Percentiles rank a stretch among this genome's conserved stretches.
These are phyloP conservation scores for Lachancea sp. DNA, from an alignment of 805 yeast species.

Conservation along the genomic window DNA sequence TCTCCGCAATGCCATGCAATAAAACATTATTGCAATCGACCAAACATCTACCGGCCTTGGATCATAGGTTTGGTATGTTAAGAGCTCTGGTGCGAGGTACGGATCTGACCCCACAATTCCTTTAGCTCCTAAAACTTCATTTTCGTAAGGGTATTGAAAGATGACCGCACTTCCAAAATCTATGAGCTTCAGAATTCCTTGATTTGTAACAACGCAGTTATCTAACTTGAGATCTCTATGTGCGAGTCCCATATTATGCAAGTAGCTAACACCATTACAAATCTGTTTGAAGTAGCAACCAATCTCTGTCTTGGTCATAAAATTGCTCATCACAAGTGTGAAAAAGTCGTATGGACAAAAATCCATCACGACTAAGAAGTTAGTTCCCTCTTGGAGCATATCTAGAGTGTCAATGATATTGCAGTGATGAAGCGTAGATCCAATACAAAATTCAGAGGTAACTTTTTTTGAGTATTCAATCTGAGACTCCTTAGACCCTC, in stretches of 20 bases:
- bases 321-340: conserved; percentile 84
- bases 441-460: conserved; percentile 74
- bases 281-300: conserved; percentile 82
- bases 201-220: conserved; percentile 74
- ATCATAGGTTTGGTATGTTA: conserved; percentile 53
- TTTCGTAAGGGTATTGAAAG: conserved; percentile 59
- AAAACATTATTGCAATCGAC: conserved; percentile 88
- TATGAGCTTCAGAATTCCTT: conserved; percentile 77
- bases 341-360: conserved; percentile 89
- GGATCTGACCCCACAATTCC: conserved; percentile 97
- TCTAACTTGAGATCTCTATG: conserved; percentile 91
- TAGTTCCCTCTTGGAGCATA: conserved; percentile 59
- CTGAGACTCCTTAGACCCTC: conserved; percentile 45
- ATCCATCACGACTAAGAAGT: conserved; percentile 80
- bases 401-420: conserved; percentile 80
- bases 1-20: conserved; percentile 79
- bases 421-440: conserved; percentile 69
- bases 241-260: conserved; percentile 80
- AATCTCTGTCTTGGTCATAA: conserved; percentile 63
- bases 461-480: conserved; percentile 72
- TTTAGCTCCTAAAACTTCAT: conserved; percentile 54
- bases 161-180: conserved; percentile 93
- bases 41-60: conserved; percentile 87
- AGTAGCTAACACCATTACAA: conserved; percentile 61
- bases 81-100: conserved; percentile 88